Evolutionary conservation across 129 eudicot species (phyloP).

Genomic region (Flaveria sonorensis): DNA sequence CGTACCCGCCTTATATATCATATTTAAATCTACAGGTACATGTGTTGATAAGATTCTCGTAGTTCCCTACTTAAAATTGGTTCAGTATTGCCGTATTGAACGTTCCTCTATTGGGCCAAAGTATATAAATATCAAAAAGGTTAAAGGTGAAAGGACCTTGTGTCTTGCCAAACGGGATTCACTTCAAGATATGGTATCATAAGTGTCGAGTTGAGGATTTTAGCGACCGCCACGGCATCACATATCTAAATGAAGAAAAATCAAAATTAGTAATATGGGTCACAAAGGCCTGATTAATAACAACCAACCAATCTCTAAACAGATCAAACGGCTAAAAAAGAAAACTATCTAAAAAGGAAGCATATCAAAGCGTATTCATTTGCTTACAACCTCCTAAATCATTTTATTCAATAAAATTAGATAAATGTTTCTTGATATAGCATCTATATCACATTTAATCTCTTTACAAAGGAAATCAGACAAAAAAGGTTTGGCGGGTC

Average conservation of each 20-base stretch:
- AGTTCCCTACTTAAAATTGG: background rate
- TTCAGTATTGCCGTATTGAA: background rate
- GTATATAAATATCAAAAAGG: background rate
- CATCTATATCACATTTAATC: background rate
- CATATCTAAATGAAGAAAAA: constrained; percentile 59
- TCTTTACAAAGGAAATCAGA: background rate
- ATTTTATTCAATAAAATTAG: constrained; percentile 2
- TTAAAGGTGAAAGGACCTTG: constrained; percentile 52
- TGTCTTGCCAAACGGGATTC: constrained; percentile 99
- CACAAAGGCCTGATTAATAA: background rate
- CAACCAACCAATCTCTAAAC: background rate
- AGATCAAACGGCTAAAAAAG: background rate
- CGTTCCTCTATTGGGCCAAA: background rate
- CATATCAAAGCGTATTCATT: background rate
- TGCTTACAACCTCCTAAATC: background rate
- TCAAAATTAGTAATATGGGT: constrained; percentile 9
- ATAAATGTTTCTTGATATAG: background rate
- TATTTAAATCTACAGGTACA: background rate
- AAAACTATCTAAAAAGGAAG: background rate
- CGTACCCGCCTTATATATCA: background rate
- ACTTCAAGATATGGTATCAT: constrained; percentile 91
- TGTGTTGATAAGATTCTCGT: background rate
- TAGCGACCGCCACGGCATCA: constrained; percentile 97
- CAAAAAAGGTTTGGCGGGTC: background rate
- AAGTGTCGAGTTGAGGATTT: constrained; percentile 92